Conservation (phyloP, 176 grass and related monocot genomes). For the Oryza glumipatula region DNA sequence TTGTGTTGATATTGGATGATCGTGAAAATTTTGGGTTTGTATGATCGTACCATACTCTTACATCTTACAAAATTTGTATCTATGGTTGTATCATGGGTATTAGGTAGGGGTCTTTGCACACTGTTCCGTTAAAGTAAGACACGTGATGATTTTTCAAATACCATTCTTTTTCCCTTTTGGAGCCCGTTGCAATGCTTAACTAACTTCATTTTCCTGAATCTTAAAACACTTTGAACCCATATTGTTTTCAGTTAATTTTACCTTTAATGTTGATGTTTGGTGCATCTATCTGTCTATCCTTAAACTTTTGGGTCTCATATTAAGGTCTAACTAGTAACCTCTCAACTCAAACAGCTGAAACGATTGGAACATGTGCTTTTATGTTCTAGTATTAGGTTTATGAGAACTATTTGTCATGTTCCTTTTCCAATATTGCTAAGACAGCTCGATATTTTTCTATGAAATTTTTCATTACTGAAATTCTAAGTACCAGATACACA, state of each 20-base stretch:
- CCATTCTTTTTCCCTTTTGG: neutral
- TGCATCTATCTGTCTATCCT: conserved; percentile 12
- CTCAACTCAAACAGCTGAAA: neutral
- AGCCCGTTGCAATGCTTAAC: neutral
- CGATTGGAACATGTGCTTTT: neutral
- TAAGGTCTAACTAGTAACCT: neutral
- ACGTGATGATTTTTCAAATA: neutral
- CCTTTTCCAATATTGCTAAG: conserved; percentile 5
- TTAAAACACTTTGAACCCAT: neutral
- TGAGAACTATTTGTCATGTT: neutral
- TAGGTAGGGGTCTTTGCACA: neutral
- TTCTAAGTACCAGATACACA: neutral
- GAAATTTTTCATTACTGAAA: neutral
- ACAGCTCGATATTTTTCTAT: neutral
- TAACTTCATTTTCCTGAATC: neutral
- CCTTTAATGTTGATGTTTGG: neutral
- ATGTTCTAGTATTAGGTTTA: neutral
- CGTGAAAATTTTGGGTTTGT: conserved; percentile 89
- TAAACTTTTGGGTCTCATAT: conserved; percentile 7
- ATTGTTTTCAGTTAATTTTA: conserved; percentile 15
- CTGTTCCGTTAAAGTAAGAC: neutral
- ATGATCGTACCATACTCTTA: conserved; percentile 30
- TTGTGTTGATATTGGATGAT: conserved; percentile 87
- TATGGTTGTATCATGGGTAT: neutral
- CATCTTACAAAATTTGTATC: neutral